Evolutionary conservation across 2,329 filamentous ascomycete species (phyloP).

Genomic region (Berkeleyomyces rouxiae): DNA sequence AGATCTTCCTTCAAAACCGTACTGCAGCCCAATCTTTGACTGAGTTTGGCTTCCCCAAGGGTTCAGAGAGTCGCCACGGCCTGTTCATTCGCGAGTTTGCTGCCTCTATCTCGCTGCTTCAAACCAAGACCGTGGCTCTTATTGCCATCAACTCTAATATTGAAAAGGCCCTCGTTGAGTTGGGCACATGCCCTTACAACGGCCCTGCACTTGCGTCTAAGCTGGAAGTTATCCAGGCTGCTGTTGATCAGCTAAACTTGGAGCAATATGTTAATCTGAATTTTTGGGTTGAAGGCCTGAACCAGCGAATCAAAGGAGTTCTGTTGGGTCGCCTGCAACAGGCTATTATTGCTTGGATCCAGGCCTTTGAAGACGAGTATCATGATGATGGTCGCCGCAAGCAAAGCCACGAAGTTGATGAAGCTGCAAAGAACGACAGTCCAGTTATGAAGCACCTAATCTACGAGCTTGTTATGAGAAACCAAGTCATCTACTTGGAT

Average conservation of each 20-base stretch:
- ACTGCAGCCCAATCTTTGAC: conserved; percentile 29
- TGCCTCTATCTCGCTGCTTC: conserved; percentile 68
- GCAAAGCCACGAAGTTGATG: conserved; percentile 26
- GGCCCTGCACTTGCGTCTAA: conserved; percentile 61
- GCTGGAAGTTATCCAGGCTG: conserved; percentile 72
- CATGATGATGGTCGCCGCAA: conserved; percentile 37
- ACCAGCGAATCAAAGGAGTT: conserved; percentile 65
- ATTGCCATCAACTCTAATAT: conserved; percentile 62
- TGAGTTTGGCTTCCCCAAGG: conserved; percentile 31
- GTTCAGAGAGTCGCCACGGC: conserved; percentile 78
- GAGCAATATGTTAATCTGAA: conserved; percentile 90
- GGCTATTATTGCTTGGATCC: conserved; percentile 75
- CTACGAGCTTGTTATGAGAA: conserved; percentile 93
- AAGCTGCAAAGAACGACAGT: conserved; percentile 31
- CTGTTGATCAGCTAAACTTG: conserved; percentile 89
- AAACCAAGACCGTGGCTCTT: conserved; percentile 70
- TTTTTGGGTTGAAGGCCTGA: conserved; percentile 79
- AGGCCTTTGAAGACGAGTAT: conserved; percentile 55
- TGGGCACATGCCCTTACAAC: conserved; percentile 73
- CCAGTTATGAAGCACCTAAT: conserved; percentile 58
- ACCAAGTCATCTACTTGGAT: conserved; percentile 92
- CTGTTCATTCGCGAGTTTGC: conserved; percentile 94
- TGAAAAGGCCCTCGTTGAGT: conserved; percentile 66
- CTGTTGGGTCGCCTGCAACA: conserved; percentile 68
- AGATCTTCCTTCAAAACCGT: conserved; percentile 50